Percentiles rank a stretch among this genome's conserved stretches.
phyloP scores from a whole-genome alignment of 176 grass and related monocot genomes.

The Hyparrhenia diplandra region DNA sequence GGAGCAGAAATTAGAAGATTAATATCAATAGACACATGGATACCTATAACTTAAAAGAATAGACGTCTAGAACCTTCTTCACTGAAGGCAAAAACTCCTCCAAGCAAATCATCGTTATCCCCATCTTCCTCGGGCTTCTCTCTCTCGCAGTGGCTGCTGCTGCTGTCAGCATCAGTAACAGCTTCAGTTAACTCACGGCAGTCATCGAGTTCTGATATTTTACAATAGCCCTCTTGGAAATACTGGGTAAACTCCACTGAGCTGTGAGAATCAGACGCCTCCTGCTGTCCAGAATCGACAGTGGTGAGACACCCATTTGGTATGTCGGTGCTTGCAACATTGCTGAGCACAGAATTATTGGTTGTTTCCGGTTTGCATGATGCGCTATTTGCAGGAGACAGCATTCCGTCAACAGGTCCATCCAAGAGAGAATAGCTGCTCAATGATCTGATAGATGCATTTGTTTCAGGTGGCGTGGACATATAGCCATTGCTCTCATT shows the following conservation, averaged over 20 bases:
- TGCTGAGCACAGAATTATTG: slow-evolving; percentile 39
- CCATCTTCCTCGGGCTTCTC: slow-evolving; percentile 97
- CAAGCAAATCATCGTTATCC: slow-evolving; percentile 95
- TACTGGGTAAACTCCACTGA: slow-evolving; percentile 84
- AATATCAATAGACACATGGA: neutral
- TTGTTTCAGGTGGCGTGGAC: slow-evolving; percentile 20
- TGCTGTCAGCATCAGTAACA: slow-evolving; percentile 99
- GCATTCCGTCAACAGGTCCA: slow-evolving; percentile 34
- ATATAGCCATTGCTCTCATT: slow-evolving; percentile 19
- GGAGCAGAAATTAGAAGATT: slow-evolving; percentile 15
- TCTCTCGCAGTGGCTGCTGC: slow-evolving; percentile 99
- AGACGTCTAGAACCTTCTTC: slow-evolving; percentile 70
- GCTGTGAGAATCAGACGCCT: slow-evolving; percentile 56
- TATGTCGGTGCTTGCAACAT: slow-evolving; percentile 31
- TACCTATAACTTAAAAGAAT: neutral
- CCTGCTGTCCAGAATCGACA: no score
- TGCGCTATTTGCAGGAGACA: slow-evolving; percentile 25
- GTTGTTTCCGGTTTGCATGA: slow-evolving; percentile 22
- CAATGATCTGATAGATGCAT: slow-evolving; percentile 33
- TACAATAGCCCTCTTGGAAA: slow-evolving; percentile 99
- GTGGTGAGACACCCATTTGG: slow-evolving; percentile 15
- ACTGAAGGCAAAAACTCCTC: slow-evolving; percentile 94
- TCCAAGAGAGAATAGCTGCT: slow-evolving; percentile 53
- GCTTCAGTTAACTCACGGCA: slow-evolving; percentile 99
- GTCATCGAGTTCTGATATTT: slow-evolving; percentile 99